Conservation (phyloP, 805 yeast genomes). For the Hanseniaspora pseudoguilliermondii region DNA sequence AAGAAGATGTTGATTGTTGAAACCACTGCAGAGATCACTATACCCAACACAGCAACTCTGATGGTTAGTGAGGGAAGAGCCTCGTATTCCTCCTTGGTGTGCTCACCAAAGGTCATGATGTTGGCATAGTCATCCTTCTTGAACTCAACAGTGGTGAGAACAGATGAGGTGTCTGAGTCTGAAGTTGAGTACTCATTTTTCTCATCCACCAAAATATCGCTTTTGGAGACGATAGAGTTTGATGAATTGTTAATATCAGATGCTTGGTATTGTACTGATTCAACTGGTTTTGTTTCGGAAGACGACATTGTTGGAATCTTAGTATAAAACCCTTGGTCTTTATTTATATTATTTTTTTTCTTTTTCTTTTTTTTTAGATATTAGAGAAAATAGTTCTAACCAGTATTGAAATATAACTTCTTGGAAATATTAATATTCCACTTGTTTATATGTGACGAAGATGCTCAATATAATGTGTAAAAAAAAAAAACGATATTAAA, state of each 20-base stretch:
- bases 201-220: not conserved
- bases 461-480: too few species aligned
- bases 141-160: not conserved
- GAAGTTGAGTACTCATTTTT: not conserved
- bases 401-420: too few species aligned
- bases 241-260: not conserved
- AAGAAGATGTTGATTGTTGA: conserved; percentile 50
- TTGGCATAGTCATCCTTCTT: conserved; percentile 5
- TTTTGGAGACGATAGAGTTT: not conserved
- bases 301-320: not conserved
- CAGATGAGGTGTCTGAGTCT: not conserved
- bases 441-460: too few species aligned
- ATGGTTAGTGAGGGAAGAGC: conserved; percentile 10
- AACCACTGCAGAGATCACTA: conserved; percentile 36
- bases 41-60: conserved; percentile 7
- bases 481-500: too few species aligned
- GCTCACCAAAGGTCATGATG: conserved; percentile 12
- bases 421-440: too few species aligned
- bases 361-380: not conserved
- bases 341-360: not conserved
- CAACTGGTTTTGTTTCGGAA: not conserved
- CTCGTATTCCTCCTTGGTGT: conserved; percentile 12
- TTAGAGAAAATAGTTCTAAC: too few species aligned
- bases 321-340: not conserved
- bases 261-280: not conserved